Evolutionary conservation across 768 basidiomycete species (phyloP), one percentile per base, ranked within the genome.

Genomic region (Calocybe indica): DNA sequence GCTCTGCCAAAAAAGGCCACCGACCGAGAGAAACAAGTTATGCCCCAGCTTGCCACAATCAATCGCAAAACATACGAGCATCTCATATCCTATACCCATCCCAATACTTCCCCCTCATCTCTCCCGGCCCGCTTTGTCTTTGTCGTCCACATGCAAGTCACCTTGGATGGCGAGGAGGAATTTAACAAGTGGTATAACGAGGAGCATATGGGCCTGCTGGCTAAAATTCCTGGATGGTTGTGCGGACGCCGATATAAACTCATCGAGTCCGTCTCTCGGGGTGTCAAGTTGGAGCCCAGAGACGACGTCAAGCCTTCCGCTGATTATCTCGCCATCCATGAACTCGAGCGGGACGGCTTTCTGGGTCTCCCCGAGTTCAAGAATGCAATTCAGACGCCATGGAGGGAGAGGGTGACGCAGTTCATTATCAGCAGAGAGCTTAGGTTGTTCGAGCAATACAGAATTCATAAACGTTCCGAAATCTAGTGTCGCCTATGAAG

Each of bases 161-260:
- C 51, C 5, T 31, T 40, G 3, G 56, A 60, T 31, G 58, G 42
- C 3, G 65, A 66, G 14, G 56, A 51, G 5, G 63, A 62, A 7
- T 58, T 66, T 48, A 60, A 62, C 46, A 55, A 46, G 45, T 67
- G 62, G 61, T 66, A 65, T 45, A 53, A 55, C 10, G 62, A 61
- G 29, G 64, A 65, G 31, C 64, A 65, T 41, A 55, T 63, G 47
- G 46, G 40, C 5, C 34, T 58, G 45, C 40, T 65, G 11, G 55
- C 55, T 9, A 59, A 57, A 43, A 52, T 60, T 14, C 57, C 59
- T 14, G 62, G 63, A 15, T 68, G 59, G 57, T 45, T 58, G 9
- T 52, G 65, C 8, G 52, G 53, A 31, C 54, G 61, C 46, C 50
- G 60, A 12, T 66, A 58, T 48, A 57, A 51, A 37, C 50, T 65